These are phyloP conservation scores for Kandelia obovata DNA, from an alignment of 345 rosid species.

Conservation along the genomic window DNA sequence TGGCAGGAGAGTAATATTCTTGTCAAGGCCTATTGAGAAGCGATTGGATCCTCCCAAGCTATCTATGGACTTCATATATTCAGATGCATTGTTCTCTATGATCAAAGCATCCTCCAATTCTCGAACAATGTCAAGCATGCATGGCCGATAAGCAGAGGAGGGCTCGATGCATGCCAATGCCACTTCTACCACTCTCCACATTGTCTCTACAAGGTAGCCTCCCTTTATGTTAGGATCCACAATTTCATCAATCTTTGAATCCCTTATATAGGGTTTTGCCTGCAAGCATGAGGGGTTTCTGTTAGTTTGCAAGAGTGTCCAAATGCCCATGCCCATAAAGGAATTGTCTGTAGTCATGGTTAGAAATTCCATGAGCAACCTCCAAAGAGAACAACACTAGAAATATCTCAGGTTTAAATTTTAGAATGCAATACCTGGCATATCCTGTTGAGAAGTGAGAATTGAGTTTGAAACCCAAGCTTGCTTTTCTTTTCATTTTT, in stretches of 20 bases:
- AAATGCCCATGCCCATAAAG: neutral
- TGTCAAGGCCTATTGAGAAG: conserved; percentile 40
- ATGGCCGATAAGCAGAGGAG: conserved; percentile 52
- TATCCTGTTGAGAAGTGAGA: too few species aligned
- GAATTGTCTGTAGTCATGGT: too few species aligned
- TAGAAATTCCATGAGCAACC: too few species aligned
- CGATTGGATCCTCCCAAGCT: conserved; percentile 55
- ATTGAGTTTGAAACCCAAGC: too few species aligned
- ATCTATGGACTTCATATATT: conserved; percentile 68
- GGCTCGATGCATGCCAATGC: conserved; percentile 65
- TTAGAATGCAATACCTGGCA: neutral
- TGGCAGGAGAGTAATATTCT: conserved; percentile 33
- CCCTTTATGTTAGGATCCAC: conserved; percentile 67
- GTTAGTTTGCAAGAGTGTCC: conserved; percentile 8
- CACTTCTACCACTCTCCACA: conserved; percentile 78
- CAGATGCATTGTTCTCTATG: conserved; percentile 75
- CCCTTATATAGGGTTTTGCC: conserved; percentile 67
- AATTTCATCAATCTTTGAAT: conserved; percentile 65
- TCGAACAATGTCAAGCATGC: conserved; percentile 53
- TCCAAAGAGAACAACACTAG: too few species aligned
- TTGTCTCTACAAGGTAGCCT: conserved; percentile 64
- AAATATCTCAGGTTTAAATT: neutral
- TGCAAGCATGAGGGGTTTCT: conserved; percentile 20
- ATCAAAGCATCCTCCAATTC: conserved; percentile 68
- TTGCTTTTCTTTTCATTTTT: too few species aligned